Evolutionary conservation across 768 basidiomycete species (phyloP).

Genomic region (Multifurca ochricompacta): DNA sequence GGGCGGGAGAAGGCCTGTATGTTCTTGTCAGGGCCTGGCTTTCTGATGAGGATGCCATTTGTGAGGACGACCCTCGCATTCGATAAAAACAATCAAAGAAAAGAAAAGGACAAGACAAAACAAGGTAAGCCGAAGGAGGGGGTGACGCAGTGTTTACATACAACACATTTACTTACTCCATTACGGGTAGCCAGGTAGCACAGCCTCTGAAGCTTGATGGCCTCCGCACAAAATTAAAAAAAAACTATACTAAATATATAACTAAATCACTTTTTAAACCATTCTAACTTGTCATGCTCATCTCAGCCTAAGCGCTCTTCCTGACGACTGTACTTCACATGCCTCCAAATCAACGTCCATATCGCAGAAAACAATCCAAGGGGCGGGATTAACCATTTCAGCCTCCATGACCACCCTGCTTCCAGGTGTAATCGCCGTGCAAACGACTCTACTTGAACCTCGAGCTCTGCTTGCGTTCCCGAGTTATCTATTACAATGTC

Average conservation of each 20-base stretch:
- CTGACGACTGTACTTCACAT: constrained; percentile 22
- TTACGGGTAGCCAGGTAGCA: too few species aligned
- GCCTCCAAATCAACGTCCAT: constrained; percentile 33
- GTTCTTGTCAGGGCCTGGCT: constrained; percentile 50
- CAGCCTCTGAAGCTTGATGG: too few species aligned
- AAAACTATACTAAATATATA: too few species aligned
- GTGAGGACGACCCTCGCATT: too few species aligned
- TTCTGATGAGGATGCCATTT: constrained; percentile 29
- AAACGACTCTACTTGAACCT: constrained; percentile 42
- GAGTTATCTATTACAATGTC: constrained; percentile 88
- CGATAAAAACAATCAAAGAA: neutral
- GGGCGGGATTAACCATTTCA: constrained; percentile 59
- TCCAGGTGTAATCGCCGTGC: constrained; percentile 35
- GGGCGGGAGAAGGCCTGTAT: constrained; percentile 32
- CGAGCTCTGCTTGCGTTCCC: constrained; percentile 60
- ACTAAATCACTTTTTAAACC: neutral
- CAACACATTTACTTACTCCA: too few species aligned
- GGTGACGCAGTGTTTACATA: neutral
- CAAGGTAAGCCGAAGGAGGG: neutral
- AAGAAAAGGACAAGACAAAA: too few species aligned
- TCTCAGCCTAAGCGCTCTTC: too few species aligned
- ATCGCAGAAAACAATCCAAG: constrained; percentile 40
- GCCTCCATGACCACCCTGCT: constrained; percentile 49
- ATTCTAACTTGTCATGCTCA: neutral
- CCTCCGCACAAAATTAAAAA: too few species aligned